phyloP scores from a whole-genome alignment of 768 basidiomycete species.

The Leccinum disarticulatum region DNA sequence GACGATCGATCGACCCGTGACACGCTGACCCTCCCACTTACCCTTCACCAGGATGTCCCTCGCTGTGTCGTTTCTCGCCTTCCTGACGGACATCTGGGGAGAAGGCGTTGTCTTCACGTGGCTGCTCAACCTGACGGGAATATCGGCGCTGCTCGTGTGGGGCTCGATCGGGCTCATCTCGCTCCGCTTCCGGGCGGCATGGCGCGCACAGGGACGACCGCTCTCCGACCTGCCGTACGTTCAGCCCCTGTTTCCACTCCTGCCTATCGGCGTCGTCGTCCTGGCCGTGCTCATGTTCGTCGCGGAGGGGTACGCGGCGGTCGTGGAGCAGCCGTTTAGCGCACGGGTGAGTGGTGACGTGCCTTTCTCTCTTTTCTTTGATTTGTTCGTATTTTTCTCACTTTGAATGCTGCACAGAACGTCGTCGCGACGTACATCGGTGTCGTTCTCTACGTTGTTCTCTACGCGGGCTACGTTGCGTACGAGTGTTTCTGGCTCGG shows the following conservation, averaged over 20 bases:
- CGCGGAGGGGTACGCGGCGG: conserved; percentile 53
- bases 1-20: not conserved
- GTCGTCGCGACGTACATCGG: conserved; percentile 58
- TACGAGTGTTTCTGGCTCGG: conserved; percentile 39
- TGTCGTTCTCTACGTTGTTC: conserved; percentile 43
- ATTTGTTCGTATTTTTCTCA: not conserved
- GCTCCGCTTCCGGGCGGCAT: conserved; percentile 64
- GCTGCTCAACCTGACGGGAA: conserved; percentile 64
- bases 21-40: not conserved
- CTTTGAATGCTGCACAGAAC: conserved; percentile 36
- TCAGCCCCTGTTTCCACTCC: conserved; percentile 54
- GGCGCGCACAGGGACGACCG: conserved; percentile 49
- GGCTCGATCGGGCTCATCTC: conserved; percentile 54
- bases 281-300: conserved; percentile 53
- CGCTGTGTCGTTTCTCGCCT: conserved; percentile 48
- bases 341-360: conserved; percentile 35
- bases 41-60: conserved; percentile 43
- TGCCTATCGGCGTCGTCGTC: conserved; percentile 50
- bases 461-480: conserved; percentile 45
- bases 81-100: conserved; percentile 60
- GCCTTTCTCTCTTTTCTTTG: not conserved
- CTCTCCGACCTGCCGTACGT: conserved; percentile 57
- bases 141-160: conserved; percentile 70
- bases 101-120: conserved; percentile 53
- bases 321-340: conserved; percentile 44